Conservation (phyloP, 257 asterid genomes). For the Petrea volubilis region DNA sequence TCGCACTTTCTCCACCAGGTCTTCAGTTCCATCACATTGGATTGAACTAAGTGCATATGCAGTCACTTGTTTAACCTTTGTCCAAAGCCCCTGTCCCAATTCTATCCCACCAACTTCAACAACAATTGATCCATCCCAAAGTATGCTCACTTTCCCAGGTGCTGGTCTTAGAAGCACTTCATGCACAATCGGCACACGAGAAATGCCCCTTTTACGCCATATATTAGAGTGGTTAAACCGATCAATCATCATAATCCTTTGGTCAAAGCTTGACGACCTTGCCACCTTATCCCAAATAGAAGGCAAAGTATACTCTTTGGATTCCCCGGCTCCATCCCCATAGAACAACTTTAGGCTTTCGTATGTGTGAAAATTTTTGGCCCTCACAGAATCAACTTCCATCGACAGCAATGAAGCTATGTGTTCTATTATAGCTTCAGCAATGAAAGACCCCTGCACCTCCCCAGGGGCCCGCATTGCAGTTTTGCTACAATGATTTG, state of each 20-base stretch:
- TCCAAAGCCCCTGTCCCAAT: slow-evolving; percentile 81
- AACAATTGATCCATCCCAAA: slow-evolving; percentile 63
- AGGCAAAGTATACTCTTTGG: slow-evolving; percentile 53
- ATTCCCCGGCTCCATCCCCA: slow-evolving; percentile 35
- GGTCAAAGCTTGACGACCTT: slow-evolving; percentile 35
- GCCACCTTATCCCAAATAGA: slow-evolving; percentile 64
- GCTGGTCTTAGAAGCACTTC: slow-evolving; percentile 37
- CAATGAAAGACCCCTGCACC: slow-evolving; percentile 68
- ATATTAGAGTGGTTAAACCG: slow-evolving; percentile 39
- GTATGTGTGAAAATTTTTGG: slow-evolving; percentile 53
- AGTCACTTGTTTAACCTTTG: slow-evolving; percentile 69
- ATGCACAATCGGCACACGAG: slow-evolving; percentile 59
- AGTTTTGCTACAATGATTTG: slow-evolving; percentile 64
- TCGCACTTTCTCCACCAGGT: slow-evolving; percentile 61
- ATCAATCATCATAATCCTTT: slow-evolving; percentile 35
- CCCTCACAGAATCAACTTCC: slow-evolving; percentile 56
- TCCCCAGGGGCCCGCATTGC: slow-evolving; percentile 87
- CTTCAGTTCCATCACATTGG: slow-evolving; percentile 47
- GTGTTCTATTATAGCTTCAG: slow-evolving; percentile 69
- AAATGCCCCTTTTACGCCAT: slow-evolving; percentile 75
- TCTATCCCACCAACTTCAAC: slow-evolving; percentile 88
- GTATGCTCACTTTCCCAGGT: slow-evolving; percentile 74
- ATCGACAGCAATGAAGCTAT: slow-evolving; percentile 50
- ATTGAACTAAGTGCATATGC: slow-evolving; percentile 60
- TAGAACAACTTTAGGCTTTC: slow-evolving; percentile 55